Evolutionary conservation across 768 basidiomycete genomes (phyloP), one percentile per base, ranked within the genome.

Genomic region (Glaciozyma martinii): DNA sequence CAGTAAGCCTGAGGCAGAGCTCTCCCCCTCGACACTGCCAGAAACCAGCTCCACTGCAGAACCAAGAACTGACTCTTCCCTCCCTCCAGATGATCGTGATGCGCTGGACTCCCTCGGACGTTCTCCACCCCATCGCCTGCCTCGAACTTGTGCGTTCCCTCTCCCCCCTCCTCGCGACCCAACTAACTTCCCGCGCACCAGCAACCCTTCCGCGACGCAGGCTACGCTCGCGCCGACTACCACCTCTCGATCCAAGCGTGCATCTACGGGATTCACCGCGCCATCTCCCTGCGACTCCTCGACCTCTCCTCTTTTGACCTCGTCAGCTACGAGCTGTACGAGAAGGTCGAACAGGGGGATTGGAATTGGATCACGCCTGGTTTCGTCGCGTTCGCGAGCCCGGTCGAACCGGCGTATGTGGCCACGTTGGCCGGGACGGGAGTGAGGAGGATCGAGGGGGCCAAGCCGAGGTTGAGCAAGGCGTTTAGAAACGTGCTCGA

Each of bases 301-400:
- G 74, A 77, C 61, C 63, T 79, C 16, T 70, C 65, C 18, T 62
- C 89, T 71, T 97, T 98, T 77, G 88, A 85, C 73, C 84, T 91
- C 53, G 87, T 88, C 66, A 91, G 93, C 67, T 97, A 98, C 75
- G 90, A 92, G 76, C 87, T 80, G 75, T 94, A 92, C 76, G 93
- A 97, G 75, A 92, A 65, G 77, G 91, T 93, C 50, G 90, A 91
- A 77, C 90, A 91, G 73, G 88, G 89, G 19, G 91, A 93, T 76
- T 92, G 90, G 88, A 94, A 94, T 74, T 93, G 89, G 89, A 52
- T 66, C 56, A 68, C 62, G 23, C 62, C 89, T 2, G 83, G 87
- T 68, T 91, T 92, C 73, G 47, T 73, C 30, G 72, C 72, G 32
- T 74, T 74, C 30, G 74, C 74, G 21, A 59, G 55, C 25, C 74